A percentile compares a stretch with the other conserved stretches of the same genome.
Conservation (phyloP, 2,329 filamentous ascomycete genomes). For the Elsinoe necatrix region DNA sequence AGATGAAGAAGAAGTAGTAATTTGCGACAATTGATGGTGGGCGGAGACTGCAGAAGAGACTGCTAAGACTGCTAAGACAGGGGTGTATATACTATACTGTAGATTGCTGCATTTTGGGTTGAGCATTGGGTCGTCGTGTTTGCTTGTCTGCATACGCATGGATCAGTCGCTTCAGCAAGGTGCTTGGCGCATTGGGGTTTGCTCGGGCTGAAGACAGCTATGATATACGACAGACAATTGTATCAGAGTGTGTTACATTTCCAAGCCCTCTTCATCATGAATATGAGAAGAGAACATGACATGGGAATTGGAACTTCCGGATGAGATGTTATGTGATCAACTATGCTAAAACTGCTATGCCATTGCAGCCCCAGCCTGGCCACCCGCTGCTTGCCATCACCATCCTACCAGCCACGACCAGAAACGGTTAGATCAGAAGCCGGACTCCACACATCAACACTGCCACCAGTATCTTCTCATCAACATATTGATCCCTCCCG, state of each 20-base stretch:
- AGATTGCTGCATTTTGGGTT: background rate
- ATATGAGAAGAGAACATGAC: background rate
- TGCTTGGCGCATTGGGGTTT: background rate
- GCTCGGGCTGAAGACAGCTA: background rate
- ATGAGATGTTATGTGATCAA: constrained; percentile 5
- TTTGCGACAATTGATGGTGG: too few species aligned
- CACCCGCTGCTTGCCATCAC: too few species aligned
- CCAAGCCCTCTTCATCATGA: background rate
- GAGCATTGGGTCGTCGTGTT: background rate
- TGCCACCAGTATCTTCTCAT: background rate
- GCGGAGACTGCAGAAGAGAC: background rate
- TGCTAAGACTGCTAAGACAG: background rate
- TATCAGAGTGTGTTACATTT: background rate
- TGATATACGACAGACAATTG: constrained; percentile 9
- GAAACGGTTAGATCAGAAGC: background rate
- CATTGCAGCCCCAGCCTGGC: background rate
- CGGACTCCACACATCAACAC: background rate
- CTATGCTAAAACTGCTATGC: background rate
- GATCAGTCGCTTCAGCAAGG: constrained; percentile 1
- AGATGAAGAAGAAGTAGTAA: background rate
- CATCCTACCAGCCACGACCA: too few species aligned
- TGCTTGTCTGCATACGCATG: background rate
- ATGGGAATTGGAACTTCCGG: background rate
- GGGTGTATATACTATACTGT: constrained; percentile 11
- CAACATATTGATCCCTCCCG: background rate